Evolutionary conservation across 225 moss, liverwort and hornwort genomes (phyloP), one percentile per base, ranked within the genome.

Genomic region (Marchantia polymorpha): DNA sequence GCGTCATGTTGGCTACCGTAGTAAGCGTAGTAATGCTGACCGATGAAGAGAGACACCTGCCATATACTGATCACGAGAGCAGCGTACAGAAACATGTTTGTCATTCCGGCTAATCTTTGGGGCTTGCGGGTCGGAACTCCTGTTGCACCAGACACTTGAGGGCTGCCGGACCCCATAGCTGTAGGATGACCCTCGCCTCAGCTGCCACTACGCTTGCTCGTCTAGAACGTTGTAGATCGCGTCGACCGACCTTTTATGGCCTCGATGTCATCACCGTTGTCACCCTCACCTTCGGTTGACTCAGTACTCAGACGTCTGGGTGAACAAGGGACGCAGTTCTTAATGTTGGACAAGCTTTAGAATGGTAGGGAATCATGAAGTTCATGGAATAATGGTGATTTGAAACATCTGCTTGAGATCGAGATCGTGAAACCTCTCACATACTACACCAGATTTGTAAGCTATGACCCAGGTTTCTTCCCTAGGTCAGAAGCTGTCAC

Each of bases 11-110:
- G 31, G 10, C 52, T 19, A 39, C 26, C 25, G 7, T 76, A 73
- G 20, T 29, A 9, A 29, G 79, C 52, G 25, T 79, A 75, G 51
- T 75, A 83, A 50, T 76, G 75, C 51, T 79, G 79, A 10, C 83
- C 75, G 15, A 80, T 23, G 73, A 80, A 80, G 7, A 83, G 50
- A n/a, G 79, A 48, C 7, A 64, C 76, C 80, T 83, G 80, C 79
- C 79, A 83, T 60, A 75, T 46, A 26, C 68, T 69, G 49, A 83
- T 71, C 20, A 76, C 27, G 9, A 83, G 49, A 63, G 61, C 67
- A 25, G 69, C 69, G 60, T 69, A 80, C 52, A 78, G 27, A 64
- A 83, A 83, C 78, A 83, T 52, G 53, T 72, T 80, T 6, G 79
- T 74, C 65, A 79, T 46, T 19, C 65, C 59, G 7, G 74, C 25